These are phyloP conservation scores for Colletotrichum siamense DNA, from an alignment of 2,329 filamentous ascomycete genomes.

Conservation along the genomic window DNA sequence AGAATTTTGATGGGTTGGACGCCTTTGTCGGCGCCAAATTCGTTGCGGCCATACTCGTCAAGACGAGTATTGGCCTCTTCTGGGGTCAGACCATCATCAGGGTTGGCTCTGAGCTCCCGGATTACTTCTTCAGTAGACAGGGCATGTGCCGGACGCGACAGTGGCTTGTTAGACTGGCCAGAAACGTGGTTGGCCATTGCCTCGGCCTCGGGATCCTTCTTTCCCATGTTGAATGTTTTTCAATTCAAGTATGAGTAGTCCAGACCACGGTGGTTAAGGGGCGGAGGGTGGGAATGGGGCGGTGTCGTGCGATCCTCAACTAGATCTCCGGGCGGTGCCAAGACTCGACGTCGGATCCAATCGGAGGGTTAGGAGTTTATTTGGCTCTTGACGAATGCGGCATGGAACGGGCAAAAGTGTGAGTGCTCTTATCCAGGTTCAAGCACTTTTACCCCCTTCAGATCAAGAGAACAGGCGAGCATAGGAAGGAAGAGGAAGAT, in stretches of 20 bases:
- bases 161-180: conserved; percentile 51
- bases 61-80: conserved; percentile 60
- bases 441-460: conserved; percentile 21
- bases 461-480: conserved; percentile 15
- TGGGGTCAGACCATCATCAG: conserved; percentile 61
- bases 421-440: conserved; percentile 21
- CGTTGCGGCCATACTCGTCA: conserved; percentile 64
- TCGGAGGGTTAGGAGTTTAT: background rate
- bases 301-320: background rate
- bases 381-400: background rate
- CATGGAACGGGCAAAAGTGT: conserved; percentile 20
- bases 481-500: conserved; percentile 1
- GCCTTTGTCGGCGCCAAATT: conserved; percentile 64
- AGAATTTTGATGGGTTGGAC: conserved; percentile 69
- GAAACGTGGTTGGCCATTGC: conserved; percentile 35
- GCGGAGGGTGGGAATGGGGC: background rate
- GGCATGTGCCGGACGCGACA: conserved; percentile 68
- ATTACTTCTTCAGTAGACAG: conserved; percentile 58
- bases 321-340: background rate
- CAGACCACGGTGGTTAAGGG: background rate
- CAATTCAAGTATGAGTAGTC: background rate
- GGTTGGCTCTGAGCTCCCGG: conserved; percentile 59
- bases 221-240: conserved; percentile 27
- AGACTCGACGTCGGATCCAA: background rate
- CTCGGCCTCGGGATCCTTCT: conserved; percentile 23